Conservation (phyloP, 345 rosid genomes). For the Eucalyptus decipiens region DNA sequence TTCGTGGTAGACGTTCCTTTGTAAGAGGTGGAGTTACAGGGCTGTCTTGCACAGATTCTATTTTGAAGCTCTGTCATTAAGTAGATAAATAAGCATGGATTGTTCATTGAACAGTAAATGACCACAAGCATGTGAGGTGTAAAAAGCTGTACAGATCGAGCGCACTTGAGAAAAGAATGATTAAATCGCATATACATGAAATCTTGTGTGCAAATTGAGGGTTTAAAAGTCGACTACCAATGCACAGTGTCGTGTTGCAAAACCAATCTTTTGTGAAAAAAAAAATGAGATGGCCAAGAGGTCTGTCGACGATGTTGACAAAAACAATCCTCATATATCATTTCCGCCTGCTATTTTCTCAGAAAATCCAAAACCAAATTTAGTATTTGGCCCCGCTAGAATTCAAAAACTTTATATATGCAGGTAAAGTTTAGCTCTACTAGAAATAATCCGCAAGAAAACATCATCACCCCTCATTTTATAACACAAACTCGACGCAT, state of each 20-base stretch:
- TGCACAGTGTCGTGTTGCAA: not conserved
- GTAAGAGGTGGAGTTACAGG: constrained; percentile 76
- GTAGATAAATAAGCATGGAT: not conserved
- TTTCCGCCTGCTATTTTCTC: not conserved
- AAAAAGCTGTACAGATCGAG: not conserved
- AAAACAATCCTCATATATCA: not conserved
- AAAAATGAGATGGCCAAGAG: not conserved
- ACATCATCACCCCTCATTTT: not conserved
- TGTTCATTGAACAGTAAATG: not conserved
- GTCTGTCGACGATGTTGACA: not conserved
- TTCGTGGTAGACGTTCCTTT: constrained; percentile 74
- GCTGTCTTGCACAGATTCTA: constrained; percentile 73
- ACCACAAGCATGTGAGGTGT: not conserved
- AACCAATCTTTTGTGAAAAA: not conserved
- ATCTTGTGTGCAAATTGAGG: not conserved
- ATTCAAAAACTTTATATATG: not conserved
- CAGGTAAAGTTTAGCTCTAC: not conserved
- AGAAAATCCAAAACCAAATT: not conserved
- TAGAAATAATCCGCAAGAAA: not conserved
- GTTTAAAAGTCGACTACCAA: not conserved
- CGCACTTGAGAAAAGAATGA: not conserved
- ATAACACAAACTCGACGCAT: not conserved
- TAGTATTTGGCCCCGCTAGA: not conserved
- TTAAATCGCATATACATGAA: not conserved
- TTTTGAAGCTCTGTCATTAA: constrained; percentile 39